Conservation (phyloP, 23 red algal species). For the Chondrus crispus region DNA sequence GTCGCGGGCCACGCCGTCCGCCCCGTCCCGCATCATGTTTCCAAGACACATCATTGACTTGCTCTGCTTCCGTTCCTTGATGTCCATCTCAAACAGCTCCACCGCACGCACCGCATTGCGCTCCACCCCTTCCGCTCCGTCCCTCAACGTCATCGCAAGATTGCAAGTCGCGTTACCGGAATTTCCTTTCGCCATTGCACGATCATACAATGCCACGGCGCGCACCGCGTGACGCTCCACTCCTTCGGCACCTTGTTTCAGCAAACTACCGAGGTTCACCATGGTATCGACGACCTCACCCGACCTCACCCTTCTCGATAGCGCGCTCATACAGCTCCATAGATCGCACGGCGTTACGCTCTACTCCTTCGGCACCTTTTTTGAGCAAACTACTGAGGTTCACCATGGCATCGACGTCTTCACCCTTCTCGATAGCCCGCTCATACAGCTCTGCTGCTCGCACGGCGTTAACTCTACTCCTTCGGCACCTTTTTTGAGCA, state of each 20-base stretch:
- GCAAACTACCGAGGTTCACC: conserved; percentile 9
- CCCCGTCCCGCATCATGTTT: not conserved
- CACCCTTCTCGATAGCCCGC: conserved; percentile 23
- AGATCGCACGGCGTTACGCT: not conserved
- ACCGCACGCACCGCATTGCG: not conserved
- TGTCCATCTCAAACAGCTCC: conserved; percentile 28
- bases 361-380: conserved; percentile 15
- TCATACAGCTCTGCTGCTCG: conserved; percentile 34
- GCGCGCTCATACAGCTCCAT: conserved; percentile 16
- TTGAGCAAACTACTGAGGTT: conserved; percentile 11
- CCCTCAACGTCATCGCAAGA: not conserved
- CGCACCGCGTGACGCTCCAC: not conserved
- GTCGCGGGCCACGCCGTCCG: not conserved
- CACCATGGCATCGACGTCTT: conserved; percentile 33
- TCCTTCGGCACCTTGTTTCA: conserved; percentile 14
- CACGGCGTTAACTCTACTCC: not conserved
- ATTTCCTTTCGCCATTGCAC: conserved; percentile 6
- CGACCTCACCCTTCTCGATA: conserved; percentile 10
- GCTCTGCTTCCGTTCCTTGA: conserved; percentile 4
- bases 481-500: conserved; percentile 35
- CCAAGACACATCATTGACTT: conserved; percentile 27
- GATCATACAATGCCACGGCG: conserved; percentile 5
- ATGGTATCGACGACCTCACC: conserved; percentile 9
- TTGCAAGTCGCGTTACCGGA: conserved; percentile 27
- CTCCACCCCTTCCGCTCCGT: not conserved